A percentile compares a stretch with the other conserved stretches of the same genome.
phyloP scores from a whole-genome alignment of 108 stramenopile species.

The Bacterosira constricta region DNA sequence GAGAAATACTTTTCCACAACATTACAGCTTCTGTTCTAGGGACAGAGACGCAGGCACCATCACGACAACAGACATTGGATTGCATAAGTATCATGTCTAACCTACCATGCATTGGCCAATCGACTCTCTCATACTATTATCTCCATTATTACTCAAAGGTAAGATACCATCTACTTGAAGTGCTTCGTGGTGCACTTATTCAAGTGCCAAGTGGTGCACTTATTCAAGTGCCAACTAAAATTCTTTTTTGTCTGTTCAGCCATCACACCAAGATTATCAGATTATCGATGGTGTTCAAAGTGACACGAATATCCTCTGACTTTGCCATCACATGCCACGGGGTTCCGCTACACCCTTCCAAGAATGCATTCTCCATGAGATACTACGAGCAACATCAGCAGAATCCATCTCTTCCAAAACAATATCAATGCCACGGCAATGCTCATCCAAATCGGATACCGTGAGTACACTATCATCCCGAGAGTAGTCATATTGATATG shows the following conservation, averaged over 20 bases:
- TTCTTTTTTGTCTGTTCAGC: background rate
- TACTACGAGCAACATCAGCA: background rate
- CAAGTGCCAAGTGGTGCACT: too few species aligned
- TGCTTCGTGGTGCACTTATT: constrained; percentile 2
- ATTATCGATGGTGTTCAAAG: too few species aligned
- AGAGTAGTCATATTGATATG: background rate
- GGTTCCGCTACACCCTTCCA: background rate
- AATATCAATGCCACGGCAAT: constrained; percentile 5
- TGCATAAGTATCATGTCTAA: constrained; percentile 6
- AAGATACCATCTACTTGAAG: constrained; percentile 6
- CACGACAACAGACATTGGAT: background rate
- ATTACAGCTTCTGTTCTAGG: background rate
- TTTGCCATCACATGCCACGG: background rate
- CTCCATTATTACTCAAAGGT: constrained; percentile 3
- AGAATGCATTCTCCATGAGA: background rate
- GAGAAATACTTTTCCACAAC: background rate
- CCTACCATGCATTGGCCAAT: background rate
- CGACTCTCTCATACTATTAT: background rate
- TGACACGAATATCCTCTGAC: background rate
- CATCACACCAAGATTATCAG: background rate
- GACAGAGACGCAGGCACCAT: background rate
- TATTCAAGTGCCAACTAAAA: background rate
- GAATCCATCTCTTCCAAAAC: constrained; percentile 8
- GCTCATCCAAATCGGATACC: background rate
- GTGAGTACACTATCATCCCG: background rate